Evolutionary conservation across 2,329 filamentous ascomycete genomes (phyloP).

Genomic region (Sphaceloma murrayae): DNA sequence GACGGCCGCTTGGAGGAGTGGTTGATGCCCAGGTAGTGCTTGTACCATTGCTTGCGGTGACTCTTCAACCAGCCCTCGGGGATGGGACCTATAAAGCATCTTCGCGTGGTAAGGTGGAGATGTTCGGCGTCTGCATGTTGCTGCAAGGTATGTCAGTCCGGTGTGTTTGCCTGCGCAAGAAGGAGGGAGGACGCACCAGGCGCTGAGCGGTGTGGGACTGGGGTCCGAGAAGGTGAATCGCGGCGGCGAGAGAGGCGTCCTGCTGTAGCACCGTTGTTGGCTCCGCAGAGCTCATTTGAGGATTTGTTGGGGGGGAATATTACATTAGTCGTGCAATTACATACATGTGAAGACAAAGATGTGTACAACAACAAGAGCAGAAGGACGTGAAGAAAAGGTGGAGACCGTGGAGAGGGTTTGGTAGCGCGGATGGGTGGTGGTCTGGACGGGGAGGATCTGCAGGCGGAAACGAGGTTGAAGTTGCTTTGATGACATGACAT

Average conservation of each 20-base stretch:
- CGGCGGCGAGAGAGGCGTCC: constrained; percentile 17
- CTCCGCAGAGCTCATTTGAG: constrained; percentile 15
- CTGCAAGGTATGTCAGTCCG: constrained; percentile 30
- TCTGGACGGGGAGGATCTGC: constrained; percentile 1
- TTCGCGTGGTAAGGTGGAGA: constrained; percentile 50
- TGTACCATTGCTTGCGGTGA: constrained; percentile 56
- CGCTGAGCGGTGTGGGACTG: constrained; percentile 20
- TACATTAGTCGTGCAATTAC: constrained; percentile 12
- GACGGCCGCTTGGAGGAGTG: constrained; percentile 38
- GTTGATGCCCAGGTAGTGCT: constrained; percentile 38
- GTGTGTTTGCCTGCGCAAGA: no score
- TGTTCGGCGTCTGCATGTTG: constrained; percentile 54
- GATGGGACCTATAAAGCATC: constrained; percentile 57
- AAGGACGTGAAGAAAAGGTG: neutral
- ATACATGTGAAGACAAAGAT: neutral
- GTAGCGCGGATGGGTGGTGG: neutral
- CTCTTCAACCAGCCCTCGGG: constrained; percentile 56
- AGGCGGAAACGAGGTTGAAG: no score
- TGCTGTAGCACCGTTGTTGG: constrained; percentile 11
- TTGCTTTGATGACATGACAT: no score
- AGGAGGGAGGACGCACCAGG: constrained; percentile 18
- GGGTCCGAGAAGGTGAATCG: constrained; percentile 17
- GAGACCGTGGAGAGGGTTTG: neutral
- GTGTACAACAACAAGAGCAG: no score
- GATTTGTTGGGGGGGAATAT: neutral